Conservation (phyloP, 2,329 filamentous ascomycete genomes). For the Fusarium tricinctum region DNA sequence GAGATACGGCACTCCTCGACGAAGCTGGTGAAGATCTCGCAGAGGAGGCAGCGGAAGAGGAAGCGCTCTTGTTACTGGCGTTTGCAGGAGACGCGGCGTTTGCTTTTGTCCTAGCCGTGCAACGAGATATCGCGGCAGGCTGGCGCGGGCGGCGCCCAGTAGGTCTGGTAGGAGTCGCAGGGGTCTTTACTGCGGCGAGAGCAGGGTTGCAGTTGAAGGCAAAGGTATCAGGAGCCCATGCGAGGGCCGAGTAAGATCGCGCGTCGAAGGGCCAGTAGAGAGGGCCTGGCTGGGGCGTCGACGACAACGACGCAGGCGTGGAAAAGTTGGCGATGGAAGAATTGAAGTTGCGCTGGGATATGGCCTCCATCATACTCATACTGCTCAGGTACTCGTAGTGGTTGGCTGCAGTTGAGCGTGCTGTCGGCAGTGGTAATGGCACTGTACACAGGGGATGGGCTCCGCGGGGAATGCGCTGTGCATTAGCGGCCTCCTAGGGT, state of each 20-base stretch:
- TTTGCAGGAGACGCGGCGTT: conserved; percentile 29
- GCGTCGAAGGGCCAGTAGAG: conserved; percentile 43
- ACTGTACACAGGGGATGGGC: conserved; percentile 42
- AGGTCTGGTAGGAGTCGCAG: conserved; percentile 37
- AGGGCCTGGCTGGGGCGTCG: conserved; percentile 24
- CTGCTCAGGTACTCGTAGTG: conserved; percentile 12
- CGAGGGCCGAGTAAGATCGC: conserved; percentile 33
- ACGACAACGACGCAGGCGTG: conserved; percentile 28
- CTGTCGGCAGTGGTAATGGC: conserved; percentile 37
- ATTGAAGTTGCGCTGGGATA: conserved; percentile 47
- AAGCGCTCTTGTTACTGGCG: conserved; percentile 24
- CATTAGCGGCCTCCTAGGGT: conserved; percentile 42
- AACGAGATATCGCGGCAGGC: conserved; percentile 41
- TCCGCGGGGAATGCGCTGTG: conserved; percentile 43
- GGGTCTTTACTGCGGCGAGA: conserved; percentile 26
- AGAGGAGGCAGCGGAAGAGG: conserved; percentile 27
- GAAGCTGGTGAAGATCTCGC: conserved; percentile 33
- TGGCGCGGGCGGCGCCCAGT: conserved; percentile 47
- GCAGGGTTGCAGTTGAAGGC: conserved; percentile 31
- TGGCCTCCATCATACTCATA: conserved; percentile 44
- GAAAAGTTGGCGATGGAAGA: conserved; percentile 46
- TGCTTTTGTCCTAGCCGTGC: conserved; percentile 32
- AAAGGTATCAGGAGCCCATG: conserved; percentile 42
- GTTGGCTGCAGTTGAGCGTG: conserved; percentile 6
- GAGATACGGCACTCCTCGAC: conserved; percentile 34